Percentiles rank a stretch among this genome's conserved stretches.
Conservation (phyloP, 257 asterid species). For the Petunia axillaris region DNA sequence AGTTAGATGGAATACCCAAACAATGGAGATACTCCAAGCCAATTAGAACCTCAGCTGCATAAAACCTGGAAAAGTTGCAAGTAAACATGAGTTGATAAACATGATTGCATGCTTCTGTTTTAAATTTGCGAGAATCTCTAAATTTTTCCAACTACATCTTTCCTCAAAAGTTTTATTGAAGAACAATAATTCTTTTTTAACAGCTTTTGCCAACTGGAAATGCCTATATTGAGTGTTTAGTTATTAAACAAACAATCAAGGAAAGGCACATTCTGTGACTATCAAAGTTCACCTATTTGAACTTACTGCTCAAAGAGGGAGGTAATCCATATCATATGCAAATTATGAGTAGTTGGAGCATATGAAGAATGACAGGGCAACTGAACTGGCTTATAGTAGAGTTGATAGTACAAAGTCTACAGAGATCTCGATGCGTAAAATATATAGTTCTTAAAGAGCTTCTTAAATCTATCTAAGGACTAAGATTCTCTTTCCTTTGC, state of each 20-base stretch:
- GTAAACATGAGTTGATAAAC: not conserved
- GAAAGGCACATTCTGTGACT: not conserved
- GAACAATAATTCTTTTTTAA: not conserved
- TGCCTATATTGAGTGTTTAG: not conserved
- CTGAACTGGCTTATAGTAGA: not conserved
- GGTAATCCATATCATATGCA: not conserved
- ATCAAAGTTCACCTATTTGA: not conserved
- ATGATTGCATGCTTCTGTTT: not conserved
- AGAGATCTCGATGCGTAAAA: not conserved
- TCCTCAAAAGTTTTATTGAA: not conserved
- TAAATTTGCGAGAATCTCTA: not conserved
- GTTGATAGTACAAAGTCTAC: not conserved
- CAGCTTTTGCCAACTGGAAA: not conserved
- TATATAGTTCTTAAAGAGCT: not conserved
- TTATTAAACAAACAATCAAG: not conserved
- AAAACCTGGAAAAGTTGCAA: slow-evolving; percentile 61
- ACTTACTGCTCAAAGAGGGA: not conserved
- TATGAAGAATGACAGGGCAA: not conserved
- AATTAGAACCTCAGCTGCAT: slow-evolving; percentile 91
- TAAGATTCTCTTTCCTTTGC: slow-evolving; percentile 3
- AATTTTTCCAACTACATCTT: not conserved
- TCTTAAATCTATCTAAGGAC: not conserved
- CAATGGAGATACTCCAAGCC: slow-evolving; percentile 98
- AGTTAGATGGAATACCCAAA: slow-evolving; percentile 58
- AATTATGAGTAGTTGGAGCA: not conserved